Conservation (phyloP, 768 basidiomycete species). For the Plicaturopsis crispa region DNA sequence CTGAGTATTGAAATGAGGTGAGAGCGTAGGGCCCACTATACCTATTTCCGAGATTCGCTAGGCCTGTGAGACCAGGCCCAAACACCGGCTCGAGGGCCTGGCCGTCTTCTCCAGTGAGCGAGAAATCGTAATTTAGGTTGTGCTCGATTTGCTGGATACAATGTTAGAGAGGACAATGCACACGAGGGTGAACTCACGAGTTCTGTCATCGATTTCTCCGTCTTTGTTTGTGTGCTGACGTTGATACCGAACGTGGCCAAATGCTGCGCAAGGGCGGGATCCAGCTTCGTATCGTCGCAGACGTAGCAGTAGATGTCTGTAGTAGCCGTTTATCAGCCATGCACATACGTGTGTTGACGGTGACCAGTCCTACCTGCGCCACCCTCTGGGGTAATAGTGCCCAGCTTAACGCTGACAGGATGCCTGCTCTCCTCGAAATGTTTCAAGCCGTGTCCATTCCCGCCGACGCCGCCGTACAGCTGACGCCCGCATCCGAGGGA, state of each 20-base stretch:
- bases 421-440: slow-evolving; percentile 75
- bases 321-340: not conserved
- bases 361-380: slow-evolving; percentile 57
- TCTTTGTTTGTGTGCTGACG: slow-evolving; percentile 74
- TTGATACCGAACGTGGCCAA: slow-evolving; percentile 84
- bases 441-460: slow-evolving; percentile 83
- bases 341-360: not conserved
- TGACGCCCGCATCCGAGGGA: slow-evolving; percentile 82
- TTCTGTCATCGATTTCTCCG: slow-evolving; percentile 96
- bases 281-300: slow-evolving; percentile 78
- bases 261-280: slow-evolving; percentile 69
- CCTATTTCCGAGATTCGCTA: slow-evolving; percentile 92
- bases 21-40: slow-evolving; percentile 10
- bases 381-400: slow-evolving; percentile 95
- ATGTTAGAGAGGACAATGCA: not conserved
- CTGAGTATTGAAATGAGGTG: not conserved
- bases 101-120: slow-evolving; percentile 79
- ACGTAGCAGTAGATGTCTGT: slow-evolving; percentile 89
- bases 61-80: slow-evolving; percentile 83
- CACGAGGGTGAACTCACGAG: slow-evolving; percentile 42
- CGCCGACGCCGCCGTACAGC: slow-evolving; percentile 74
- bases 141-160: slow-evolving; percentile 83
- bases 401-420: slow-evolving; percentile 83
- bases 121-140: slow-evolving; percentile 92
- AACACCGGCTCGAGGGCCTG: slow-evolving; percentile 83